A percentile compares a stretch with the other conserved stretches of the same genome.
Conservation (phyloP, 73 alveolate species). For the Symbiodinium pilosum region DNA sequence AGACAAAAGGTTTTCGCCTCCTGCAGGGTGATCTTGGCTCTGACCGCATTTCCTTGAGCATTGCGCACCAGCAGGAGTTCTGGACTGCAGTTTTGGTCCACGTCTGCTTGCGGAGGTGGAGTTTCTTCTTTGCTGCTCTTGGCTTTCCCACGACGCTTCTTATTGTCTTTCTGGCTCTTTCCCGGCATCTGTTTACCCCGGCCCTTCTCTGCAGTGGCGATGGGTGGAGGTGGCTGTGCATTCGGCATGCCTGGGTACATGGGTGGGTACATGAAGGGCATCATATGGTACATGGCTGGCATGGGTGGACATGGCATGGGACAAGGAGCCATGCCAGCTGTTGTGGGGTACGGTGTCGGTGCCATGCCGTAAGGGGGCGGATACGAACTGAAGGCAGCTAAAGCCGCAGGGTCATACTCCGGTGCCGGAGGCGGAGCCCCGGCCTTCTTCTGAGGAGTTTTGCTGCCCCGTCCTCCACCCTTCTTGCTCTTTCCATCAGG, state of each 20-base stretch:
- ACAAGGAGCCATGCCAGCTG: slow-evolving; percentile 15
- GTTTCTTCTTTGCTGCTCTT: neutral
- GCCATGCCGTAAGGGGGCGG: slow-evolving; percentile 67
- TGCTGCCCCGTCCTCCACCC: slow-evolving; percentile 19
- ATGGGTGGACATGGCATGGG: slow-evolving; percentile 50
- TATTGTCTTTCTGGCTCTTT: neutral
- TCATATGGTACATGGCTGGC: slow-evolving; percentile 60
- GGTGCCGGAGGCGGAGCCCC: slow-evolving; percentile 20
- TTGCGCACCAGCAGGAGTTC: slow-evolving; percentile 43
- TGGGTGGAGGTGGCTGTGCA: slow-evolving; percentile 8
- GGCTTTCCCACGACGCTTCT: slow-evolving; percentile 39
- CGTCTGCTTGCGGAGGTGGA: slow-evolving; percentile 18
- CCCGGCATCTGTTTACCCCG: neutral
- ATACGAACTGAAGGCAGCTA: neutral
- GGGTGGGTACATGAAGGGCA: slow-evolving; percentile 59
- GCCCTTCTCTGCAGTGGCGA: neutral
- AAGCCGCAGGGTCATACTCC: neutral
- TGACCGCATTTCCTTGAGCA: slow-evolving; percentile 39
- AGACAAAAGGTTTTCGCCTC: neutral
- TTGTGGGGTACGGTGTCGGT: neutral
- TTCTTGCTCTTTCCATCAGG: slow-evolving; percentile 22
- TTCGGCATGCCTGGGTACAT: slow-evolving; percentile 37
- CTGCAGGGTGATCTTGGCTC: slow-evolving; percentile 48
- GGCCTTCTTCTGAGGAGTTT: slow-evolving; percentile 49
- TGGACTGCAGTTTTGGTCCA: slow-evolving; percentile 30